Base-by-base conservation (phyloP, 2,329 filamentous ascomycete genomes). In the Fusarium sp. region DNA sequence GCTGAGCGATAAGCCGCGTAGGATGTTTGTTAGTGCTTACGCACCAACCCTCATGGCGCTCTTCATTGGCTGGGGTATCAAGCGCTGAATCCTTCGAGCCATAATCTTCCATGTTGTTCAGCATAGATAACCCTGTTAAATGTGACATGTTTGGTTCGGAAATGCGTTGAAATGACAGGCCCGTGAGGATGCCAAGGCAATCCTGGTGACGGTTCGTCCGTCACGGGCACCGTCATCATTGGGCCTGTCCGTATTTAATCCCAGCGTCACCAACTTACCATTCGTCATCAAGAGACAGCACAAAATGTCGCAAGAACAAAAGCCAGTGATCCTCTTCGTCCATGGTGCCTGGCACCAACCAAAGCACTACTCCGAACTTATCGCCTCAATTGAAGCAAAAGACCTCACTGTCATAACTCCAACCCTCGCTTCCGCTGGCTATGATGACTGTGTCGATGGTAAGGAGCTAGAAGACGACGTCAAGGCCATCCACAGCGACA, bases 321-420 rank as follows among this genome's bases (percentile, higher is more conserved):
- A 67, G 7, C 65, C 61, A 10, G 41, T 67, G 1, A 12, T 73
- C 5, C 48, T 72, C 4, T 14, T 73, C 2, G 43, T 64, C 2
- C 68, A 69, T 14, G 71, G 71, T n/a, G 68, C 68, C 4, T 72
- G 68, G 71, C 64, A 73, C 16, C 61, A 40, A 4, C 64, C 70
- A 3, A 11, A 63, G 16, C 70, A 73, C 11, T 73, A 67, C n/a
- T 56, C 47, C 3, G 13, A 20, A 8, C 50, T 73, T 4, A 63
- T 73, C 11, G 6, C 63, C 28, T 42, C 45, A 3, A 56, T 73
- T 3, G 47, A 55, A 5, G 25, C 30, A 2, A 30, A 63, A 4
- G 61, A 46, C 4, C 62, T 67, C 32, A 67, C 55, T 5, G 55
- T 64, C 5, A 21, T 71, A 1, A 47, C 46, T 0, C 70, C 67